phyloP scores from a whole-genome alignment of 2,329 filamentous ascomycete species.

The Huntiella omanensis region DNA sequence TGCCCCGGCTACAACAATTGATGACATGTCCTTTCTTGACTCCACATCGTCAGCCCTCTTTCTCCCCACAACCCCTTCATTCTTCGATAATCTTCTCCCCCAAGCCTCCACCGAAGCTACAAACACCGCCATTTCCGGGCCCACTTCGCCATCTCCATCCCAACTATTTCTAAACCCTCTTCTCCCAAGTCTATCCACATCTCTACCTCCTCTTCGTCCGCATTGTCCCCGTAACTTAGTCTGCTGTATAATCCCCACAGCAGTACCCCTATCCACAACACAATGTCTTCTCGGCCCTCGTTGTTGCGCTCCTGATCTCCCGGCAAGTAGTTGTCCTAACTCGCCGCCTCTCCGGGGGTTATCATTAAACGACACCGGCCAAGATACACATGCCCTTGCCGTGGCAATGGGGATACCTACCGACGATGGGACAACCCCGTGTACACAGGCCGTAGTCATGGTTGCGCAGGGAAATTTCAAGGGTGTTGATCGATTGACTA shows the following conservation, averaged over 20 bases:
- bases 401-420: slow-evolving; percentile 1
- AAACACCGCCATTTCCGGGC: no score
- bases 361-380: not conserved
- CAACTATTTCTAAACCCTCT: no score
- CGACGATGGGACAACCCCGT: slow-evolving; percentile 16
- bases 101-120: no score
- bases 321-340: not conserved
- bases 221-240: no score
- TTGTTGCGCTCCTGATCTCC: slow-evolving; percentile 9
- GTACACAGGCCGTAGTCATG: slow-evolving; percentile 18
- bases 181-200: no score
- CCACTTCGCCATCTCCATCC: no score
- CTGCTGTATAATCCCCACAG: not conserved
- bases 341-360: not conserved
- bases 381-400: not conserved
- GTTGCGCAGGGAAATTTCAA: slow-evolving; percentile 18
- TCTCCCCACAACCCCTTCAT: no score
- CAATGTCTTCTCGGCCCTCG: slow-evolving; percentile 8
- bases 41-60: no score
- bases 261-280: not conserved
- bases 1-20: no score
- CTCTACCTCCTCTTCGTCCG: no score
- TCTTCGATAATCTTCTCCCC: no score
- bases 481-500: slow-evolving; percentile 12
- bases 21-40: no score